Percentiles rank a stretch among this genome's conserved stretches.
Evolutionary conservation across 257 asterid species (phyloP).

Genomic region (Solanum tarapatanum): DNA sequence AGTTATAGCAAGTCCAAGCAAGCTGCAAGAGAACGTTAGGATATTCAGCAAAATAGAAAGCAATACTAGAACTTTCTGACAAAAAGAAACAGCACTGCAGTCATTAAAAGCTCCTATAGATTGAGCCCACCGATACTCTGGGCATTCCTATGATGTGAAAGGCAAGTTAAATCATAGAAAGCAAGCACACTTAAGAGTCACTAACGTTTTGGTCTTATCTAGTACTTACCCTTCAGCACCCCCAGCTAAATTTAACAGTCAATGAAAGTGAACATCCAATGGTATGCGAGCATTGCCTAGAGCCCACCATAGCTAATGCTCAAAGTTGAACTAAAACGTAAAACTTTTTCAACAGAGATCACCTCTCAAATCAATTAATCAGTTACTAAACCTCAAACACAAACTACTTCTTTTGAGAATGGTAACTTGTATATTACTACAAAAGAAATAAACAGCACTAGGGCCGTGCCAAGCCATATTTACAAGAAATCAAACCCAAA

Average conservation of each 20-base stretch:
- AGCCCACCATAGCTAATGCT: background rate
- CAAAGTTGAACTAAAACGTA: background rate
- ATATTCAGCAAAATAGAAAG: background rate
- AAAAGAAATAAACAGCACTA: background rate
- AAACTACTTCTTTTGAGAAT: background rate
- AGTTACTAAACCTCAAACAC: background rate
- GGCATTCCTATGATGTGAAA: background rate
- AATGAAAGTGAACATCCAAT: background rate
- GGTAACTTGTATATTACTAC: background rate
- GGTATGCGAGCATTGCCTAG: background rate
- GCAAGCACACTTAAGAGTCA: background rate
- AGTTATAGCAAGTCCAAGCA: constrained; percentile 99
- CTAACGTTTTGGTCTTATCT: background rate
- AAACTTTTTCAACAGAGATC: background rate
- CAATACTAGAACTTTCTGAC: background rate
- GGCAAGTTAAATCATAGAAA: background rate
- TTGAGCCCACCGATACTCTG: background rate
- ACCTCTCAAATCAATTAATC: background rate
- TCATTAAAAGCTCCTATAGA: background rate
- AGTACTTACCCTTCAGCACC: background rate
- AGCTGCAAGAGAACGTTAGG: constrained; percentile 44
- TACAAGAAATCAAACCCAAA: background rate
- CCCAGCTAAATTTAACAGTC: background rate
- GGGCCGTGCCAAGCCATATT: background rate
- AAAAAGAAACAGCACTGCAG: background rate